Evolutionary conservation across 441 rosid species (phyloP).

Genomic region (Populus hybrid): DNA sequence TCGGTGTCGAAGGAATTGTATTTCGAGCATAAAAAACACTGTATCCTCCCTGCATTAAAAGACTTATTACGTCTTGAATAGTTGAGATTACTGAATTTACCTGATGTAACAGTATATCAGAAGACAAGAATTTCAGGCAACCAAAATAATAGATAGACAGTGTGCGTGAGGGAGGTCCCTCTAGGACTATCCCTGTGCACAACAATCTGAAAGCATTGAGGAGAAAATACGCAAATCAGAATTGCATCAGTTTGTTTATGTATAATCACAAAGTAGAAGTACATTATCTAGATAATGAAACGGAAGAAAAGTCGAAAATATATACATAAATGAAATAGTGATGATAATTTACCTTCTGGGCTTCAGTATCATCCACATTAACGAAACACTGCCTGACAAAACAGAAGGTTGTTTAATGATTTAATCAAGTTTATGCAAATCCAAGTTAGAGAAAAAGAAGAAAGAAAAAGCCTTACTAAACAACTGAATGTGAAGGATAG

Average conservation of each 20-base stretch:
- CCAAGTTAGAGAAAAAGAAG: background rate
- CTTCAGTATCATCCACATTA: constrained; percentile 62
- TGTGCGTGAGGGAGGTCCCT: constrained; percentile 88
- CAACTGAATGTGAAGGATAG: constrained; percentile 83
- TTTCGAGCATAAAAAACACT: constrained; percentile 53
- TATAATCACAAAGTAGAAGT: background rate
- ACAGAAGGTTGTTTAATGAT: constrained; percentile 1
- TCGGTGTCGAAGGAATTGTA: constrained; percentile 42
- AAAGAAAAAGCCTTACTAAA: constrained; percentile 46
- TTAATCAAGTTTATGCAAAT: background rate
- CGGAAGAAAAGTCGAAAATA: background rate
- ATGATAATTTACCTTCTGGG: constrained; percentile 46
- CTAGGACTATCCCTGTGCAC: constrained; percentile 74
- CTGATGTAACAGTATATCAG: background rate
- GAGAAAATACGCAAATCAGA: background rate
- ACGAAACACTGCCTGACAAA: constrained; percentile 76
- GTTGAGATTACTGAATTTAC: background rate
- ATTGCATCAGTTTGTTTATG: background rate
- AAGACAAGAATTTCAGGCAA: background rate
- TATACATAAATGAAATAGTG: no score
- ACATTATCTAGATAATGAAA: background rate
- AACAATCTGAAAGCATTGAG: constrained; percentile 41
- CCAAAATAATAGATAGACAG: constrained; percentile 31
- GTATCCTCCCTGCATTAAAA: constrained; percentile 50
- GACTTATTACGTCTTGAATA: background rate